Conservation (phyloP, 306 rosid species). For the Gastrolobium bilobum region DNA sequence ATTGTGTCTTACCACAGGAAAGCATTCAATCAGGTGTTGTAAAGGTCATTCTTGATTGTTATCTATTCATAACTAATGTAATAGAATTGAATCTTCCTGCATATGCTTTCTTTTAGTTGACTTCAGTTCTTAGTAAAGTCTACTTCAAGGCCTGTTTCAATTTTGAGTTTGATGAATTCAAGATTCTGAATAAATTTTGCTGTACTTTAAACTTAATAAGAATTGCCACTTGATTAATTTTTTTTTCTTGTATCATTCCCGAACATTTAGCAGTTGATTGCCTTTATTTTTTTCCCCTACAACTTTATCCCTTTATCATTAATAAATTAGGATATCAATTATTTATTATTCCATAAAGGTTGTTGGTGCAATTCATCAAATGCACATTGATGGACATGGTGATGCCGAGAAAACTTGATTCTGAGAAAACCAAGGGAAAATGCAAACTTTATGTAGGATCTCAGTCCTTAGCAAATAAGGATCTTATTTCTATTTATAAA, state of each 20-base stretch:
- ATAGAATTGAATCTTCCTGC: neutral
- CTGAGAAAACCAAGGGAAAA: slow-evolving; percentile 74
- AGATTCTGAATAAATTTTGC: neutral
- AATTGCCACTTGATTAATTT: too few species aligned
- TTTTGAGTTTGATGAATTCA: slow-evolving; percentile 8
- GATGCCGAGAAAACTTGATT: slow-evolving; percentile 59
- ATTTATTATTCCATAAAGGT: slow-evolving; percentile 47
- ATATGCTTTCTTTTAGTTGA: slow-evolving; percentile 34
- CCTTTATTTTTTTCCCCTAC: too few species aligned
- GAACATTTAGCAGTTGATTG: too few species aligned
- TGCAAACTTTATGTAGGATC: slow-evolving; percentile 79
- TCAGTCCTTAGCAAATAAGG: slow-evolving; percentile 70
- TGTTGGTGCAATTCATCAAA: slow-evolving; percentile 80
- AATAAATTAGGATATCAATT: too few species aligned
- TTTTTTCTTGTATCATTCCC: too few species aligned
- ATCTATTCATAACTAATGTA: neutral
- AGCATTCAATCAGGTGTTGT: slow-evolving; percentile 75
- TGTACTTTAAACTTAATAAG: too few species aligned
- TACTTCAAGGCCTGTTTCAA: neutral
- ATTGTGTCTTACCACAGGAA: slow-evolving; percentile 79
- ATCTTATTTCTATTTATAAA: too few species aligned
- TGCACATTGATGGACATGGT: slow-evolving; percentile 75
- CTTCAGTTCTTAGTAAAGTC: slow-evolving; percentile 28
- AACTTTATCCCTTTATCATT: too few species aligned
- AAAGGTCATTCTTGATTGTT: slow-evolving; percentile 28